A percentile compares a stretch with the other conserved stretches of the same genome.
phyloP scores from a whole-genome alignment of 176 grass and related monocot species.

The Oryza australiensis region DNA sequence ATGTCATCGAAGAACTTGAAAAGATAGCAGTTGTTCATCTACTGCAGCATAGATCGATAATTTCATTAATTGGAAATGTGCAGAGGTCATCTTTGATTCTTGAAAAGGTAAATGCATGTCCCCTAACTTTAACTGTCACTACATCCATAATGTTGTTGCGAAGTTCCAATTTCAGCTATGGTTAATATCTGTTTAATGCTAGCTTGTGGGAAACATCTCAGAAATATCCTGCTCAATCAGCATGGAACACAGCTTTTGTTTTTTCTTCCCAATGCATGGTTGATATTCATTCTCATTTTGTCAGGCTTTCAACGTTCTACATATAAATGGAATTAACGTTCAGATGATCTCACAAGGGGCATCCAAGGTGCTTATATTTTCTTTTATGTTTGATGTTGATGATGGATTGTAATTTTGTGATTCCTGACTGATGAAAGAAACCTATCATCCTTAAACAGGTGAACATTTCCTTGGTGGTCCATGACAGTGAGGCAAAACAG shows the following conservation, averaged over 20 bases:
- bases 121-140: neutral
- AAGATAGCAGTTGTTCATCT: conserved; percentile 70
- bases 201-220: neutral
- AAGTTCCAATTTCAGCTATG: neutral
- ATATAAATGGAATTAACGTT: conserved; percentile 54
- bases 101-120: conserved; percentile 47
- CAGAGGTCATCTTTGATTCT: conserved; percentile 59
- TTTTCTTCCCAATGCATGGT: neutral
- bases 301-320: conserved; percentile 60
- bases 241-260: neutral
- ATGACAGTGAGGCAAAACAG: conserved; percentile 61
- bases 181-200: neutral
- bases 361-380: conserved; percentile 51
- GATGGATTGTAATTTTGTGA: neutral
- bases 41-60: conserved; percentile 64
- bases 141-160: neutral
- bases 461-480: conserved; percentile 65
- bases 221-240: no score
- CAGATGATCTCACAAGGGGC: conserved; percentile 81
- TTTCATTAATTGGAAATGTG: conserved; percentile 68
- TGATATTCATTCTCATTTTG: neutral
- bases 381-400: neutral
- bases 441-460: conserved; percentile 36
- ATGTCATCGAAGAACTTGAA: conserved; percentile 66
- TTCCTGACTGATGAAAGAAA: neutral